Evolutionary conservation across 2,329 filamentous ascomycete genomes (phyloP).

Genomic region (Fusarium sp.): DNA sequence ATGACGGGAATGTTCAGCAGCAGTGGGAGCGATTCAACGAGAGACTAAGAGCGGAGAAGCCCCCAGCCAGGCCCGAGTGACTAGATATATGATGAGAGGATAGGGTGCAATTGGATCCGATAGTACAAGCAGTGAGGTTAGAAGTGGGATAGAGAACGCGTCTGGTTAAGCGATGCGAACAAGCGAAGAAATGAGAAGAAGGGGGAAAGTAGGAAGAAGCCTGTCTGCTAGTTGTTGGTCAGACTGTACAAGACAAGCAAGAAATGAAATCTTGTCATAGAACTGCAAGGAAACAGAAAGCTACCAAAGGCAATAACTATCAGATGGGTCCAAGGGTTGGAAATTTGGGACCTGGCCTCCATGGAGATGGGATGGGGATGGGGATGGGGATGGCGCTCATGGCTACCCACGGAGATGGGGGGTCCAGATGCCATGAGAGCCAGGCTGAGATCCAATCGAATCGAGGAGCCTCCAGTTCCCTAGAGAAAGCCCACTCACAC

Average conservation of each 20-base stretch:
- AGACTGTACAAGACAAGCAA: neutral
- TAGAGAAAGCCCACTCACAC: conserved; percentile 36
- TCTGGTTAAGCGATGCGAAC: neutral
- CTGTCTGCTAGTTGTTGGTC: conserved; percentile 23
- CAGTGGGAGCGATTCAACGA: conserved; percentile 20
- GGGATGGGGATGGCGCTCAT: conserved; percentile 25
- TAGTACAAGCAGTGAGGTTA: conserved; percentile 1
- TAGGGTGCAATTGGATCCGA: conserved; percentile 11
- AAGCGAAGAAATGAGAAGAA: neutral
- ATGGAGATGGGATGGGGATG: conserved; percentile 43
- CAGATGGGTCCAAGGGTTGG: conserved; percentile 37
- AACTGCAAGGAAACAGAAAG: conserved; percentile 36
- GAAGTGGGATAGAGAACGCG: neutral
- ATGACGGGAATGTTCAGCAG: conserved; percentile 29
- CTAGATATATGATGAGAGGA: conserved; percentile 16
- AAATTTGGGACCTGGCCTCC: conserved; percentile 38
- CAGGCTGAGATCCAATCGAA: conserved; percentile 32
- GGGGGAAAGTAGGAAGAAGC: conserved; percentile 4
- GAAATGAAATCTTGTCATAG: conserved; percentile 26
- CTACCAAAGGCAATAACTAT: conserved; percentile 26
- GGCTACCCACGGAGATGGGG: conserved; percentile 19
- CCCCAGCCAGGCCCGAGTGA: conserved; percentile 22
- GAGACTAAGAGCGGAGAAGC: conserved; percentile 17
- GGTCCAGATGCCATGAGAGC: conserved; percentile 8
- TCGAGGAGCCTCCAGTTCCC: conserved; percentile 21